A percentile compares a stretch with the other conserved stretches of the same genome.
phyloP scores from a whole-genome alignment of 257 asterid genomes.

The Ocimum tenuiflorum region DNA sequence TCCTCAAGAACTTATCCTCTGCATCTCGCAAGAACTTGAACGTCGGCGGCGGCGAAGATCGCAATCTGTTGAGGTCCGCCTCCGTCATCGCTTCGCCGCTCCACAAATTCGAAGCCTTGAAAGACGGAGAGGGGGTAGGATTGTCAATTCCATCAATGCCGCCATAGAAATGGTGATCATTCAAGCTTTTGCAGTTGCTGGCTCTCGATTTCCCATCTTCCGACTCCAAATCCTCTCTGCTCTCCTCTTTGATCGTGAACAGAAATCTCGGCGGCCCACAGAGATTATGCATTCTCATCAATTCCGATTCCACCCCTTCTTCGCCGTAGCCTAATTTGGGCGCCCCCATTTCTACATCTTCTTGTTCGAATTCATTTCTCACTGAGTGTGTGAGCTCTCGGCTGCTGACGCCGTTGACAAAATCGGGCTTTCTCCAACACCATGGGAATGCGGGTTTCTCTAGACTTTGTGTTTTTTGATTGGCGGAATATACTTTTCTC shows the following conservation, averaged over 20 bases:
- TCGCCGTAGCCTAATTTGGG: conserved; percentile 38
- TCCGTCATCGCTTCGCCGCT: conserved; percentile 50
- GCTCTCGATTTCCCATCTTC: conserved; percentile 66
- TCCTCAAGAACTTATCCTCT: conserved; percentile 62
- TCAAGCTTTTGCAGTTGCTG: conserved; percentile 31
- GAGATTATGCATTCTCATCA: conserved; percentile 77
- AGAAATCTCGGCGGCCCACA: conserved; percentile 94
- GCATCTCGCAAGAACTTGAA: conserved; percentile 88
- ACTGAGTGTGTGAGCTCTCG: conserved; percentile 26
- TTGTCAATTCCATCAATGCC: conserved; percentile 18
- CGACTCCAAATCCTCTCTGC: conserved; percentile 80
- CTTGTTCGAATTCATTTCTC: conserved; percentile 22
- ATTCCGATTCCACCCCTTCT: conserved; percentile 64
- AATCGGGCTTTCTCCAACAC: conserved; percentile 46
- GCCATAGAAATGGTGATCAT: background rate
- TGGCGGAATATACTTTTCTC: conserved; percentile 23
- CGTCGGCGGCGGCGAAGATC: conserved; percentile 91
- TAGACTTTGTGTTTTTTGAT: conserved; percentile 25
- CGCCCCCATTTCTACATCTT: conserved; percentile 57
- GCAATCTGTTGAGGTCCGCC: conserved; percentile 40
- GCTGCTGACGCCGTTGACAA: conserved; percentile 19
- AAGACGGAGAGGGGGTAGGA: conserved; percentile 57
- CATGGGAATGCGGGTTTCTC: conserved; percentile 31
- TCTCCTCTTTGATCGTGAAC: conserved; percentile 83
- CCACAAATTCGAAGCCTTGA: conserved; percentile 35